These are phyloP conservation scores for Oryza longistaminata DNA, from an alignment of 176 grass and related monocot species.

Conservation along the genomic window DNA sequence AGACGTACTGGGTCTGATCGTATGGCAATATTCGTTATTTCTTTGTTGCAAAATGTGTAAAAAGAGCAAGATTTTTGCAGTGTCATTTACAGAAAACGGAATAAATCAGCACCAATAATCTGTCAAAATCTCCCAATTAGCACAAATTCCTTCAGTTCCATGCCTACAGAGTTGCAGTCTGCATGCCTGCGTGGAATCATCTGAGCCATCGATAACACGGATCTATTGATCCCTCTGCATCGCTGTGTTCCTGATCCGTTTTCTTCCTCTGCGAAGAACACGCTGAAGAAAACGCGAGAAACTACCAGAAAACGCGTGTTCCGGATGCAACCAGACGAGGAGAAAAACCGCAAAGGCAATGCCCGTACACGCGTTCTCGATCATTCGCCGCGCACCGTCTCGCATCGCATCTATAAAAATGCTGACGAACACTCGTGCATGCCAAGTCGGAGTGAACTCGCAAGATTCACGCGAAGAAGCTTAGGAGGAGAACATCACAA, in stretches of 20 bases:
- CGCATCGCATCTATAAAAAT: slow-evolving; percentile 10
- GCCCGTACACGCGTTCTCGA: background rate
- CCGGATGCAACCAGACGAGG: slow-evolving; percentile 18
- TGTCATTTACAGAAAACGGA: background rate
- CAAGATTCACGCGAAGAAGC: background rate
- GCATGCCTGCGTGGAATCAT: too few relatives aligned
- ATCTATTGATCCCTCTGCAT: too few relatives aligned
- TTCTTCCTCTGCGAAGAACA: background rate
- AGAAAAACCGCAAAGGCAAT: background rate
- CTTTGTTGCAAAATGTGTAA: background rate
- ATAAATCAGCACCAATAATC: background rate
- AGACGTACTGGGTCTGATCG: background rate
- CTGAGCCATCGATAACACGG: too few relatives aligned
- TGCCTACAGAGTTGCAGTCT: too few relatives aligned
- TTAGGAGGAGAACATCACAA: background rate
- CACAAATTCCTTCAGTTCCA: too few relatives aligned
- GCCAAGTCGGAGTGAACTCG: background rate
- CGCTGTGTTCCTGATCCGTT: too few relatives aligned
- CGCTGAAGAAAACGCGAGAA: background rate
- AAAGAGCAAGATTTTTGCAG: background rate
- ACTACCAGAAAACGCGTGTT: background rate
- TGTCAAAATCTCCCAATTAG: background rate
- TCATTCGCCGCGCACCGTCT: background rate
- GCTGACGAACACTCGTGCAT: background rate
- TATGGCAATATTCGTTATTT: background rate